These are phyloP conservation scores for Prunella vulgaris DNA, from an alignment of 257 asterid genomes.

Conservation along the genomic window DNA sequence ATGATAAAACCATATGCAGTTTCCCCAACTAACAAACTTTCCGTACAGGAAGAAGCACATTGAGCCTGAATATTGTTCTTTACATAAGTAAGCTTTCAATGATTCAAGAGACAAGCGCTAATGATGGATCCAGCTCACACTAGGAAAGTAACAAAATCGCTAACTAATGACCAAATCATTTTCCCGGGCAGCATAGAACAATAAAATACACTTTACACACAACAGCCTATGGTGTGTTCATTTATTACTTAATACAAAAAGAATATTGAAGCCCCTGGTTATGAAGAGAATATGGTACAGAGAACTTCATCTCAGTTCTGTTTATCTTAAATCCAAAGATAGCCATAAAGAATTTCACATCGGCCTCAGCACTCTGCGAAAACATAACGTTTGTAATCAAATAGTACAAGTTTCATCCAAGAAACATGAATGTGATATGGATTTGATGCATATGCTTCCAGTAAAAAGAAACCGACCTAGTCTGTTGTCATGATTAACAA, in stretches of 20 bases:
- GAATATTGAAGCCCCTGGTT: conserved; percentile 9
- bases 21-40: conserved; percentile 4
- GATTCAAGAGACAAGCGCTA: conserved; percentile 10
- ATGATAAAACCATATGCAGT: neutral
- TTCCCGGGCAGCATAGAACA: conserved; percentile 8
- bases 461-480: neutral
- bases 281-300: neutral
- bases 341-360: neutral
- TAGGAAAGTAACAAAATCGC: neutral
- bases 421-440: neutral
- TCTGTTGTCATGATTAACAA: neutral
- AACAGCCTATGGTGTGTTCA: neutral
- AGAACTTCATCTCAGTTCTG: conserved; percentile 3
- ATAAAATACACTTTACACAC: neutral
- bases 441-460: conserved; percentile 1
- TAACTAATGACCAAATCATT: neutral
- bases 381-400: neutral
- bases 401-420: conserved; percentile 1
- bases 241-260: neutral
- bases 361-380: neutral
- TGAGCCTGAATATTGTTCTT: neutral
- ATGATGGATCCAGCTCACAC: neutral
- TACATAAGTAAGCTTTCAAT: neutral
- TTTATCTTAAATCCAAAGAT: neutral
- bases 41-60: neutral